These are phyloP conservation scores for Chenopodium formosanum DNA, from an alignment of 148 eudicot species.

Conservation along the genomic window DNA sequence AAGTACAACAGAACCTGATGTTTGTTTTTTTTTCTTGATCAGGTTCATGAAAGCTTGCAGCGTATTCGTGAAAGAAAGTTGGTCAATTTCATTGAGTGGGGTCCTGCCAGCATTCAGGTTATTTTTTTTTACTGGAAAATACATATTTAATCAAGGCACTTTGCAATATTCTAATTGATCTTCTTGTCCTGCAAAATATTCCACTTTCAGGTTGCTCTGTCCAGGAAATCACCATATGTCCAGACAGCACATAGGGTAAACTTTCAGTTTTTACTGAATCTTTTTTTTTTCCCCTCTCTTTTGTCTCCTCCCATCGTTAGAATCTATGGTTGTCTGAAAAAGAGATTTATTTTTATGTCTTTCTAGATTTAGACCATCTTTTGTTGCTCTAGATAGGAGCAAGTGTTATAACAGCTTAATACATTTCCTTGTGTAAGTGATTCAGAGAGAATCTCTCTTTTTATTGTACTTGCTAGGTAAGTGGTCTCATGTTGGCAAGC, in stretches of 20 bases:
- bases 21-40: constrained; percentile 8
- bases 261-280: constrained; percentile 1
- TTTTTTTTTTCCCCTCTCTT: background rate
- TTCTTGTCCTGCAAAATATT: background rate
- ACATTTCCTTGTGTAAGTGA: background rate
- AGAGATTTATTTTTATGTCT: background rate
- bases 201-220: constrained; percentile 78
- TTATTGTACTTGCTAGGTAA: constrained; percentile 50
- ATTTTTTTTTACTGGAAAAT: constrained; percentile 1
- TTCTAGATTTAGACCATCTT: background rate
- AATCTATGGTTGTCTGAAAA: background rate
- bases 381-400: background rate
- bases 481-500: constrained; percentile 97
- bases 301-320: background rate
- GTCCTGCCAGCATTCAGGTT: constrained; percentile 99
- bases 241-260: constrained; percentile 95
- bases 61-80: constrained; percentile 97
- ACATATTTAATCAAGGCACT: background rate
- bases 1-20: constrained; percentile 6
- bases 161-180: constrained; percentile 18
- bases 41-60: constrained; percentile 98
- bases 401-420: background rate
- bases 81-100: constrained; percentile 98
- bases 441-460: background rate
- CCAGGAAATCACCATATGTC: constrained; percentile 96